phyloP scores from a whole-genome alignment of 306 rosid genomes.

The Vicia villosa region DNA sequence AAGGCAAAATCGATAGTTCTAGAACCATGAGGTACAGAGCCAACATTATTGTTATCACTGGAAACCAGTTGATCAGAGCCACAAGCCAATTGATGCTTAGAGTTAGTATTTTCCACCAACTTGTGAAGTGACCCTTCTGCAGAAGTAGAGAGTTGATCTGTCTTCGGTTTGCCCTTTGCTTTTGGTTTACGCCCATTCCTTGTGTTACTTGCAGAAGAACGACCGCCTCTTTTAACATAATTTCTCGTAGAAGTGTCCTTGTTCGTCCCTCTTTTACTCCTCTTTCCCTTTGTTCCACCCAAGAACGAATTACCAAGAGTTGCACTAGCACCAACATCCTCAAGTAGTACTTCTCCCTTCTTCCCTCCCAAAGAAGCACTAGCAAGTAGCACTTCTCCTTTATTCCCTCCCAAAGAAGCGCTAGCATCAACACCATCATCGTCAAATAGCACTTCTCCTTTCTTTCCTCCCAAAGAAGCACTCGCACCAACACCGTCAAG shows the following conservation, averaged over 20 bases:
- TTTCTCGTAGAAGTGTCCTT: slow-evolving; percentile 54
- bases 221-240: slow-evolving; percentile 53
- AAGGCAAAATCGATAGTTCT: slow-evolving; percentile 38
- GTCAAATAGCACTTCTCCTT: too few relatives aligned
- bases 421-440: too few relatives aligned
- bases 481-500: too few relatives aligned
- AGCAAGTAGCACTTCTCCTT: too few relatives aligned
- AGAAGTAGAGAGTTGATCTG: slow-evolving; percentile 61
- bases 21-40: slow-evolving; percentile 35
- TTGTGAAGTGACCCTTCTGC: slow-evolving; percentile 55
- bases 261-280: slow-evolving; percentile 77
- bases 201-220: slow-evolving; percentile 48
- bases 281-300: slow-evolving; percentile 71
- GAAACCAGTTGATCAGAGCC: slow-evolving; percentile 47
- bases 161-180: slow-evolving; percentile 76
- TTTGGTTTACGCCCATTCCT: slow-evolving; percentile 71
- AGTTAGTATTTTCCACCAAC: slow-evolving; percentile 42
- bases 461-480: too few relatives aligned
- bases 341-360: slow-evolving; percentile 23
- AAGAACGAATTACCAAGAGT: slow-evolving; percentile 50
- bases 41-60: slow-evolving; percentile 41
- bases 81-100: slow-evolving; percentile 44
- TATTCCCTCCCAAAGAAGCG: too few relatives aligned
- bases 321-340: slow-evolving; percentile 9
- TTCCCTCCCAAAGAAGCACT: too few relatives aligned